Base-by-base conservation (phyloP, 768 basidiomycete species). In the Boletus vinaceobasis region DNA sequence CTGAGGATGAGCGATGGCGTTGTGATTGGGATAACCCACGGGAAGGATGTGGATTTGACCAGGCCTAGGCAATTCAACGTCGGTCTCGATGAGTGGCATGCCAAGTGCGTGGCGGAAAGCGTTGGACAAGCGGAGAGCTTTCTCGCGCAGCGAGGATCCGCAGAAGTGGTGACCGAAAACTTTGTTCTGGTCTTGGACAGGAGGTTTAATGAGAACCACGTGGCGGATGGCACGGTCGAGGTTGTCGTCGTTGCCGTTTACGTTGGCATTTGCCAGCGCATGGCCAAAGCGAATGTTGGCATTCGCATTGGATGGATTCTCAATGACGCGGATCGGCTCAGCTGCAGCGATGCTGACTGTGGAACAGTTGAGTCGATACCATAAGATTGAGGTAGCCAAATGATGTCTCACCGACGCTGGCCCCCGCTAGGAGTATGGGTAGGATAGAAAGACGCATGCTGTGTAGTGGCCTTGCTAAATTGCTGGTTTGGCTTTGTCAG, bases 71-170 rank as follows among this genome's bases (percentile, higher is more conserved):
- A 35, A 43, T 31, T 47, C 43, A n/a, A 31, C 38, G 23, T 53
- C 36, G 26, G 47, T 47, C 37, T 79, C 75, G 65, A 81, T 79
- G 55, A 72, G 70, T 9, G 81, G 75, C 57, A 85, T 63, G 19
- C 85, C 85, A 36, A 88, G 69, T 2, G 77, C 76, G 54, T 80
- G 70, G 42, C 82, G 74, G 74, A 89, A 76, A 27, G 74, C 60
- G 58, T 85, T 83, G 48, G 81, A 78, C 38, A 85, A 55, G 55
- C 76, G 71, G 51, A 81, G 60, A 27, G 78, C 77, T 63, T 85
- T 85, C 63, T 76, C 67, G 57, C 71, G 74, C 65, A 81, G 59
- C 37, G 72, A 72, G 43, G 62, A 59, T 50, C 70, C 70, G 43
- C 74, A 73, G 15, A 61, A 53, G 55, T 72, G 74, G 44, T 35